A percentile compares a stretch with the other conserved stretches of the same genome.
Conservation (phyloP, 345 rosid genomes). For the Camelina laxa region DNA sequence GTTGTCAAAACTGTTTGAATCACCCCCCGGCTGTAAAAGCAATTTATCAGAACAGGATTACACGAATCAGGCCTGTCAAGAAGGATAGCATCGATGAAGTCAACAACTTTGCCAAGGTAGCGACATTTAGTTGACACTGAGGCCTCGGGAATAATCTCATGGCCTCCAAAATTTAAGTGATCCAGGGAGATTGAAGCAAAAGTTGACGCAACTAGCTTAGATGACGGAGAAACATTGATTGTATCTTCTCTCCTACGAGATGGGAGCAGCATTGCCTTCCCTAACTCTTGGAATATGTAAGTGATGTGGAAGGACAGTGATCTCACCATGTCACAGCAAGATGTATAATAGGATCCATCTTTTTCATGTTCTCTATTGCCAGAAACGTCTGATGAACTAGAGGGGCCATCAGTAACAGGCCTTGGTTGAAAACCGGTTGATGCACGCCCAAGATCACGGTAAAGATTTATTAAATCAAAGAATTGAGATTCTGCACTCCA, state of each 20-base stretch:
- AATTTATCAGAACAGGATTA: constrained; percentile 80
- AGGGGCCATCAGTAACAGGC: constrained; percentile 56
- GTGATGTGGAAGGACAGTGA: constrained; percentile 87
- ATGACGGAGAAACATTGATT: constrained; percentile 73
- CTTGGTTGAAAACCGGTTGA: constrained; percentile 76
- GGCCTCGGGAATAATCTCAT: constrained; percentile 57
- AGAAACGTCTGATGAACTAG: constrained; percentile 62
- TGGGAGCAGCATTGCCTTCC: constrained; percentile 91
- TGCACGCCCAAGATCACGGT: constrained; percentile 87
- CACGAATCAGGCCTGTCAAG: constrained; percentile 91
- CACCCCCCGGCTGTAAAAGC: constrained; percentile 81
- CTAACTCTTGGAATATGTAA: constrained; percentile 93
- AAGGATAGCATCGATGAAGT: constrained; percentile 82
- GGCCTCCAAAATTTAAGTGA: constrained; percentile 82
- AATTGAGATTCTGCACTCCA: constrained; percentile 88
- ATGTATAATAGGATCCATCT: constrained; percentile 74
- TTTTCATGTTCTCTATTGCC: constrained; percentile 70
- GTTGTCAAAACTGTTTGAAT: constrained; percentile 85
- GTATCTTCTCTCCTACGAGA: constrained; percentile 95
- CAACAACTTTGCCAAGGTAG: constrained; percentile 90
- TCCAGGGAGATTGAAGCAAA: constrained; percentile 79
- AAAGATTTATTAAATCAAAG: constrained; percentile 88
- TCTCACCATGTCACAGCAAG: constrained; percentile 93
- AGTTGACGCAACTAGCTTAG: constrained; percentile 79
- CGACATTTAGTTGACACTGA: constrained; percentile 87